A percentile compares a stretch with the other conserved stretches of the same genome.
Evolutionary conservation across 345 rosid genomes (phyloP).

Genomic region (Abelmoschus esculentus): DNA sequence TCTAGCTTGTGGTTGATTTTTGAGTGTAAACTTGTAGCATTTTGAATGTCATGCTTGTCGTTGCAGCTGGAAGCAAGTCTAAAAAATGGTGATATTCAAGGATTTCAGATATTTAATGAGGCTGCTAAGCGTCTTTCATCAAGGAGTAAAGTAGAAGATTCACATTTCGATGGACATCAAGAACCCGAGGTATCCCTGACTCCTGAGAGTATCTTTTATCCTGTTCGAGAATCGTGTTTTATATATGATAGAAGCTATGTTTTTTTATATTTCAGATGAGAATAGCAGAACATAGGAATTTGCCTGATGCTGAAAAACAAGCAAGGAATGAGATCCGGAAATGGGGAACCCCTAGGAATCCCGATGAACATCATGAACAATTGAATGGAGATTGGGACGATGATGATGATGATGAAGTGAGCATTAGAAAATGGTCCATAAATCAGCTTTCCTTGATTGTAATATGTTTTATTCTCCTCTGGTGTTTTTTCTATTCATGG

Average conservation of each 20-base stretch:
- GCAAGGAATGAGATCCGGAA: conserved; percentile 21
- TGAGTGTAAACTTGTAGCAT: background rate
- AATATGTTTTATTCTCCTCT: background rate
- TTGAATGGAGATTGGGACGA: conserved; percentile 29
- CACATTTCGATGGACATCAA: conserved; percentile 19
- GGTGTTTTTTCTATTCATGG: background rate
- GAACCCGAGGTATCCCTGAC: conserved; percentile 37
- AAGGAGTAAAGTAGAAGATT: conserved; percentile 19
- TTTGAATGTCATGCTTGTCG: conserved; percentile 1
- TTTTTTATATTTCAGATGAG: conserved; percentile 14
- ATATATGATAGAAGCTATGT: conserved; percentile 8
- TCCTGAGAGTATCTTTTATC: background rate
- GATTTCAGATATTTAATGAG: conserved; percentile 44
- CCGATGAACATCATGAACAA: conserved; percentile 21
- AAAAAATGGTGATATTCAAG: conserved; percentile 70
- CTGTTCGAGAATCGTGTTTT: background rate
- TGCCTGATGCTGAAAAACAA: conserved; percentile 32
- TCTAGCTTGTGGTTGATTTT: background rate
- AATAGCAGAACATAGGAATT: conserved; percentile 21
- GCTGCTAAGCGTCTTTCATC: conserved; percentile 33
- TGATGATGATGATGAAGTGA: conserved; percentile 17
- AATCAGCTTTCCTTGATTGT: background rate
- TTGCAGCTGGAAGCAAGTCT: conserved; percentile 77
- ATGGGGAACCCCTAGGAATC: conserved; percentile 28
- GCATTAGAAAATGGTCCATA: conserved; percentile 10